Conservation (phyloP, 306 rosid species). For the Prunus kanzakura region DNA sequence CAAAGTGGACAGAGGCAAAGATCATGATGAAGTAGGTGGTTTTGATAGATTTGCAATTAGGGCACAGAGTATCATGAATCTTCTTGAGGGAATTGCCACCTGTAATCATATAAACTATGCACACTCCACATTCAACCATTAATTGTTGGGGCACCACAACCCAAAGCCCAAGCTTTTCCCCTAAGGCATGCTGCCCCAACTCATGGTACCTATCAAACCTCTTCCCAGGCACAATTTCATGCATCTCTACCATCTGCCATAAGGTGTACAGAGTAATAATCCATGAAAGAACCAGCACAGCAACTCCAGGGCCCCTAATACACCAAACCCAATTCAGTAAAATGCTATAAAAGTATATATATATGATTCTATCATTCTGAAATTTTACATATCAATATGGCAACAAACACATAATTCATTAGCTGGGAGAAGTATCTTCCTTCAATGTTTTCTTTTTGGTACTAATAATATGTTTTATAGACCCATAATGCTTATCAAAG, state of each 20-base stretch:
- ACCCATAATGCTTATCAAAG: too few relatives aligned
- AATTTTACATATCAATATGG: too few relatives aligned
- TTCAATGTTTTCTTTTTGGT: too few relatives aligned
- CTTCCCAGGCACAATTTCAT: constrained; percentile 39
- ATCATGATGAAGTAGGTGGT: constrained; percentile 44
- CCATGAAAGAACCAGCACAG: constrained; percentile 38
- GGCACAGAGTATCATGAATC: constrained; percentile 21
- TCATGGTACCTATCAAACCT: constrained; percentile 51
- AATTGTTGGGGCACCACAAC: constrained; percentile 47
- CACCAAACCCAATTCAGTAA: neutral
- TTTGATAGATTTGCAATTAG: constrained; percentile 31
- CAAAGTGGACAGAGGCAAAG: constrained; percentile 36
- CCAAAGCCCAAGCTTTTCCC: constrained; percentile 38
- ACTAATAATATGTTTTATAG: too few relatives aligned
- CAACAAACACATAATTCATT: too few relatives aligned
- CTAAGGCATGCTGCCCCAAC: constrained; percentile 39
- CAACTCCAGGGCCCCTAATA: constrained; percentile 39
- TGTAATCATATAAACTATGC: constrained; percentile 43
- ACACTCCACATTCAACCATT: constrained; percentile 27
- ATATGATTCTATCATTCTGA: too few relatives aligned
- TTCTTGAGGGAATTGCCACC: constrained; percentile 43
- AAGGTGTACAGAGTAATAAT: constrained; percentile 40
- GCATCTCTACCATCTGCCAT: constrained; percentile 50
- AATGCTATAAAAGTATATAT: too few relatives aligned
- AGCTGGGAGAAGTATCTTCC: too few relatives aligned